Base-by-base conservation (phyloP, 2,329 filamentous ascomycete species). In the Cladophialophora exuberans region DNA sequence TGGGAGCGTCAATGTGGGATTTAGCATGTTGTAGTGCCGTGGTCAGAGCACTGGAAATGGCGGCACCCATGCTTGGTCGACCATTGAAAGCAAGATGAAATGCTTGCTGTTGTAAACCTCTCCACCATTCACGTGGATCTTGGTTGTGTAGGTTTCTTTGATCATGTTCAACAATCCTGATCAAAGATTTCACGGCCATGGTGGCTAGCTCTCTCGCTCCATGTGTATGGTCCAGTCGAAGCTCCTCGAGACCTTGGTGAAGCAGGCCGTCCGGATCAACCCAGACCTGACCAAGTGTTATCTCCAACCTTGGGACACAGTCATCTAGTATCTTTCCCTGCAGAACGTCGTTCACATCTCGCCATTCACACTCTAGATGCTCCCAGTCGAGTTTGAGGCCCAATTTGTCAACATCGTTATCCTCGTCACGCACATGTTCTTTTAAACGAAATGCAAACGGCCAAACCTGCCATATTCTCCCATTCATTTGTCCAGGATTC, bases 71-170 rank as follows among this genome's bases (percentile, higher is more conserved):
- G 65, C 80, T 84, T 59, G 84, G 83, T n/a, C 83, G 77, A 0
- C 83, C 83, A 50, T 85, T 84, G 63, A 85, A 85, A 69, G 81
- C 83, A 1, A 88, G 70, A 66, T 86, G 81, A 80, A 85, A 88
- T 2, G 78, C 51, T 38, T 60, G 50, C 28, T 51, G 39, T 22
- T 81, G 2, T 74, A 76, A 71, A 81, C 77, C 11, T 81, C 74
- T n/a, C 80, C 66, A 23, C 75, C 76, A 22, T 67, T 68, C 83
- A 84, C 88, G 77, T 83, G 84, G 5, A 66, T 68, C 3, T 58
- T 51, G 2, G 65, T 60, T n/a, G 52, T 35, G 43, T 15, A 59
- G 31, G 13, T 42, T 35, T 17, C 26, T 23, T 5, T 69, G 66
- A 31, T 76, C 69, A 43, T 66, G 64, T 4, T 60, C 56, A 2